These are phyloP conservation scores for Dryadomyces sulphureus DNA, from an alignment of 2,329 filamentous ascomycete genomes.

Conservation along the genomic window DNA sequence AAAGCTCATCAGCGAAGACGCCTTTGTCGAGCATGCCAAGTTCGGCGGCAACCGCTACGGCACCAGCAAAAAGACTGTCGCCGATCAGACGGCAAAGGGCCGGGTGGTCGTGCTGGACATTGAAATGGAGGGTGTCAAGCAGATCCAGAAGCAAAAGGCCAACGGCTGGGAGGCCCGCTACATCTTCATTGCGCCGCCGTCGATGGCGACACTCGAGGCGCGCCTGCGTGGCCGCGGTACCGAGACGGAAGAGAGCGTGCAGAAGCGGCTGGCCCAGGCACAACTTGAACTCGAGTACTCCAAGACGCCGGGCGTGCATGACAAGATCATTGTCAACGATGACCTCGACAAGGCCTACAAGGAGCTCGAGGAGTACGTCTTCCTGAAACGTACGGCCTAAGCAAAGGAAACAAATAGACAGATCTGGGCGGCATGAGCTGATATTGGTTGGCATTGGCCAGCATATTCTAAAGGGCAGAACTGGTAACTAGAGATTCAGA, in stretches of 20 bases:
- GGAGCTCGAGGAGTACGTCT: conserved; percentile 35
- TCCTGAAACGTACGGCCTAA: conserved; percentile 15
- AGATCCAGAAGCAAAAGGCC: conserved; percentile 36
- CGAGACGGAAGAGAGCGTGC: conserved; percentile 59
- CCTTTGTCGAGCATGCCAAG: conserved; percentile 73
- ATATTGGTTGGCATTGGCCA: no score
- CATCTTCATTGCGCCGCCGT: conserved; percentile 73
- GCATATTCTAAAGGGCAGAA: no score
- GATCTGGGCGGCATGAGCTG: no score
- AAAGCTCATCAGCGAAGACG: conserved; percentile 48
- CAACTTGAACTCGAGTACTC: conserved; percentile 60
- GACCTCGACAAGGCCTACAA: conserved; percentile 35
- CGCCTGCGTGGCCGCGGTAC: conserved; percentile 62
- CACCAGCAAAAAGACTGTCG: conserved; percentile 54
- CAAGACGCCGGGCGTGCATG: conserved; percentile 45
- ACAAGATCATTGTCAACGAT: conserved; percentile 21
- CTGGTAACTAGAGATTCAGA: no score
- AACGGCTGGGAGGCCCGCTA: conserved; percentile 56
- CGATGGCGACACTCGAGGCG: conserved; percentile 56
- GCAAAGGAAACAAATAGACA: background rate
- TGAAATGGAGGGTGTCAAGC: conserved; percentile 96
- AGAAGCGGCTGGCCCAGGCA: conserved; percentile 56
- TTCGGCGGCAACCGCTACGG: conserved; percentile 83
- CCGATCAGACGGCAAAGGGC: conserved; percentile 52
- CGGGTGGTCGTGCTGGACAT: conserved; percentile 79